phyloP scores from a whole-genome alignment of 192 early-diverging fungal genomes.

The Phlyctochytrium arcticum region DNA sequence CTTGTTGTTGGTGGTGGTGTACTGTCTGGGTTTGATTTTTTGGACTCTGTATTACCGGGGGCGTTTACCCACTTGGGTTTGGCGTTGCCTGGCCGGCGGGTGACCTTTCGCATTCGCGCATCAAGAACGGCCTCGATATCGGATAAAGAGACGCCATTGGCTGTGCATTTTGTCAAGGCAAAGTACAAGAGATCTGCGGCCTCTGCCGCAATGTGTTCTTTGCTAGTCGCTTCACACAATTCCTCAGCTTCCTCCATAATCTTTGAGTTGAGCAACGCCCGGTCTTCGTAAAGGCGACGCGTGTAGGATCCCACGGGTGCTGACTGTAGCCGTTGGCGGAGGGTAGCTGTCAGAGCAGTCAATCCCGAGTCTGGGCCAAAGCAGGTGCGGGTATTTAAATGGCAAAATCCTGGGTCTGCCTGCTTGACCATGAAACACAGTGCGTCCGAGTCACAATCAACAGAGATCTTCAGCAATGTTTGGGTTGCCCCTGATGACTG shows the following conservation, averaged over 20 bases:
- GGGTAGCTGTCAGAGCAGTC: slow-evolving; percentile 61
- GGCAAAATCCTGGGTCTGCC: slow-evolving; percentile 88
- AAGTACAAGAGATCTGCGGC: slow-evolving; percentile 97
- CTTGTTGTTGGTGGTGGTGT: background rate
- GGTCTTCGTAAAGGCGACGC: slow-evolving; percentile 78
- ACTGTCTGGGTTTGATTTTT: background rate
- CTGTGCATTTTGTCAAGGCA: slow-evolving; percentile 80
- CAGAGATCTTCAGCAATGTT: slow-evolving; percentile 65
- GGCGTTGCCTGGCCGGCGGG: slow-evolving; percentile 86
- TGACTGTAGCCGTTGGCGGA: slow-evolving; percentile 61
- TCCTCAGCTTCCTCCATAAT: slow-evolving; percentile 96
- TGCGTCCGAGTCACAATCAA: slow-evolving; percentile 90
- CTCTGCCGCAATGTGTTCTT: slow-evolving; percentile 88
- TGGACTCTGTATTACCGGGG: background rate
- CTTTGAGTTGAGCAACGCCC: slow-evolving; percentile 78
- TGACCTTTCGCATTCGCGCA: slow-evolving; percentile 75
- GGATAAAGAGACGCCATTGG: slow-evolving; percentile 70
- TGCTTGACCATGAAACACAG: slow-evolving; percentile 85
- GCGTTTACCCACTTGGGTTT: slow-evolving; percentile 60
- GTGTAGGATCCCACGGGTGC: slow-evolving; percentile 94
- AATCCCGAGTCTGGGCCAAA: slow-evolving; percentile 82
- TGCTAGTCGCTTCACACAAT: slow-evolving; percentile 70
- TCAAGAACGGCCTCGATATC: slow-evolving; percentile 90
- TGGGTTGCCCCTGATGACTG: slow-evolving; percentile 94
- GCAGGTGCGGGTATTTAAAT: slow-evolving; percentile 84